Percentiles rank a stretch among this genome's conserved stretches.
These are phyloP conservation scores for Suhomyces atakaporum DNA, from an alignment of 1,139 yeast genomes.

Conservation along the genomic window DNA sequence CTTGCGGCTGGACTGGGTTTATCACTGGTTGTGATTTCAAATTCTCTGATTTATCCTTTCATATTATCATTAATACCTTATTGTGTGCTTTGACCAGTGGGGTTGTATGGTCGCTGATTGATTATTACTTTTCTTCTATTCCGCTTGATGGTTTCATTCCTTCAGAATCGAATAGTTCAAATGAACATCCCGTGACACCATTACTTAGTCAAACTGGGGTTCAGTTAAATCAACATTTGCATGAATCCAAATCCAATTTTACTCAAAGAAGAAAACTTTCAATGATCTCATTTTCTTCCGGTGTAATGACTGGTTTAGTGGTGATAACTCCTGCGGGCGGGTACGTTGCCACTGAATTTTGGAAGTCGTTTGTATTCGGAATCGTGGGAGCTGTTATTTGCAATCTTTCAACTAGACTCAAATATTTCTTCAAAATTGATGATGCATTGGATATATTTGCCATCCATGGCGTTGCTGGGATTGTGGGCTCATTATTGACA, in stretches of 20 bases:
- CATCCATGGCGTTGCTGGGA: constrained; percentile 48
- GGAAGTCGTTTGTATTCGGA: constrained; percentile 48
- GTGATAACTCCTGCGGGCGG: constrained; percentile 52
- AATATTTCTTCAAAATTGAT: constrained; percentile 41
- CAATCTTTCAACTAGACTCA: constrained; percentile 44
- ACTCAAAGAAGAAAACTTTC: constrained; percentile 35
- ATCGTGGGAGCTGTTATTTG: constrained; percentile 39
- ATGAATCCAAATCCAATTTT: constrained; percentile 23
- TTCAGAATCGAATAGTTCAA: neutral
- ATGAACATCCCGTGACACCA: constrained; percentile 1
- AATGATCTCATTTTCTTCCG: constrained; percentile 44
- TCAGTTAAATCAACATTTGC: constrained; percentile 21
- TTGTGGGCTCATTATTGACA: constrained; percentile 44
- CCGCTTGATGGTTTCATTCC: constrained; percentile 32
- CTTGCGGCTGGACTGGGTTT: constrained; percentile 50
- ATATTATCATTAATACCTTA: constrained; percentile 38
- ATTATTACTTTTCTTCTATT: constrained; percentile 41
- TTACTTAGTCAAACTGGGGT: constrained; percentile 24
- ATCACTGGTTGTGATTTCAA: constrained; percentile 47
- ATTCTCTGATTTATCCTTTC: constrained; percentile 37
- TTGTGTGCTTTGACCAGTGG: constrained; percentile 41
- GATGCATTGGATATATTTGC: constrained; percentile 52
- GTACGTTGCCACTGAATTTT: constrained; percentile 38
- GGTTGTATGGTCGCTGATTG: constrained; percentile 41
- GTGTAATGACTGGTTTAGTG: constrained; percentile 46